Base-by-base conservation (phyloP, 225 moss, liverwort and hornwort species). In the Ulota crispa region DNA sequence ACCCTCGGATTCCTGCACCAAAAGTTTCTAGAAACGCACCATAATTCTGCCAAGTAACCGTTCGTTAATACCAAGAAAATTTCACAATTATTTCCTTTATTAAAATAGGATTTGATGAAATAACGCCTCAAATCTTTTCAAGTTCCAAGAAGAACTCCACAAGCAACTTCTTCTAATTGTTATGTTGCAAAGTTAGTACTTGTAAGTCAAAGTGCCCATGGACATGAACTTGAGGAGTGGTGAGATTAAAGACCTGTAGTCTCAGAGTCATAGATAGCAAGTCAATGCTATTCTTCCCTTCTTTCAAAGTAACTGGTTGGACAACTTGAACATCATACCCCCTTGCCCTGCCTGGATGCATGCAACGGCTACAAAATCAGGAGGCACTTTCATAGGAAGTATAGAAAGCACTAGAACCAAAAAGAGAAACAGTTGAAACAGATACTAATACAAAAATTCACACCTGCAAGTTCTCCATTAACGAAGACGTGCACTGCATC, bases 401-500 rank as follows among this genome's bases (percentile, higher is more conserved):
- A 13, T 52, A 60, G 30, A 30, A 70, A 54, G 23, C 24, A 75
- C 13, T 39, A 23, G 65, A 31, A 52, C 57, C 26, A 56, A 41
- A 50, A 31, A 43, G 56, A 73, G 61, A 70, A 16, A 31, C 45
- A 39, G 28, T 34, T 60, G 10, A 31, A 41, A 68, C n/a, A 11
- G 37, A 10, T 52, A 66, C 52, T 16, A 32, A 28, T 10, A 28
- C 9, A 50, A 37, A 20, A 73, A 78, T 18, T 53, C 54, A 79
- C 85, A 98, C 99, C 99, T 88, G 78, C 89, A 80, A 93, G 88
- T 73, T 91, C 70, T 34, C 93, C 87, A 41, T 99, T 99, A 47
- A 95, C 88, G 68, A 96, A 99, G 45, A 99, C 76, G 73, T 99
- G 99, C 72, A 99, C 84, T 65, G 96, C 92, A 89, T 99, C 96